These are phyloP conservation scores for Aspergillus luchuensis DNA, from an alignment of 2,329 filamentous ascomycete species.

Conservation along the genomic window DNA sequence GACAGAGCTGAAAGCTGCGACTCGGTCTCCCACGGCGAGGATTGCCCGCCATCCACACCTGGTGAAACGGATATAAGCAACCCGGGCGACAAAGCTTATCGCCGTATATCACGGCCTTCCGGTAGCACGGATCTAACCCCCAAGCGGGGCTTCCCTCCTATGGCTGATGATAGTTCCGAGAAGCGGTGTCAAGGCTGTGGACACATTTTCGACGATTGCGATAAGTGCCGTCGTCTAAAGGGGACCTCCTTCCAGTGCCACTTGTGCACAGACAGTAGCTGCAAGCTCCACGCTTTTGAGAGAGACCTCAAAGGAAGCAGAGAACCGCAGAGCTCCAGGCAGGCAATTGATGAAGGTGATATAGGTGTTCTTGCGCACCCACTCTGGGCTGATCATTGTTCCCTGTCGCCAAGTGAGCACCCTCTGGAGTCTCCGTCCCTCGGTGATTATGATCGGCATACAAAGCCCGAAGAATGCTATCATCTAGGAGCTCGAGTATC, in stretches of 20 bases:
- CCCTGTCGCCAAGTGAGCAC: neutral
- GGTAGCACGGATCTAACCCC: neutral
- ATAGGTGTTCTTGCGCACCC: too few species aligned
- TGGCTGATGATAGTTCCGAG: neutral
- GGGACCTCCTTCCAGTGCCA: conserved; percentile 2
- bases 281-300: neutral
- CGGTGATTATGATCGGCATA: neutral
- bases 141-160: neutral
- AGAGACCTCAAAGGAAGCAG: too few species aligned
- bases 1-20: neutral
- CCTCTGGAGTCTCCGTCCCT: neutral
- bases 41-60: neutral
- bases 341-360: neutral
- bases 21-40: neutral
- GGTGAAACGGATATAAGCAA: neutral
- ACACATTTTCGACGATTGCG: conserved; percentile 8
- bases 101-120: neutral
- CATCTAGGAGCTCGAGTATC: too few species aligned
- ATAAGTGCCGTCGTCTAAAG: neutral
- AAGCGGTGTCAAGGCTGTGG: conserved; percentile 5
- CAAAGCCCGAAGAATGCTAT: neutral
- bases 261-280: neutral
- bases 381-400: neutral
- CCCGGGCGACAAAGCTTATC: neutral
- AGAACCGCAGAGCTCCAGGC: neutral